Evolutionary conservation across 345 rosid genomes (phyloP).

Genomic region (Eucalyptus polyanthemos): DNA sequence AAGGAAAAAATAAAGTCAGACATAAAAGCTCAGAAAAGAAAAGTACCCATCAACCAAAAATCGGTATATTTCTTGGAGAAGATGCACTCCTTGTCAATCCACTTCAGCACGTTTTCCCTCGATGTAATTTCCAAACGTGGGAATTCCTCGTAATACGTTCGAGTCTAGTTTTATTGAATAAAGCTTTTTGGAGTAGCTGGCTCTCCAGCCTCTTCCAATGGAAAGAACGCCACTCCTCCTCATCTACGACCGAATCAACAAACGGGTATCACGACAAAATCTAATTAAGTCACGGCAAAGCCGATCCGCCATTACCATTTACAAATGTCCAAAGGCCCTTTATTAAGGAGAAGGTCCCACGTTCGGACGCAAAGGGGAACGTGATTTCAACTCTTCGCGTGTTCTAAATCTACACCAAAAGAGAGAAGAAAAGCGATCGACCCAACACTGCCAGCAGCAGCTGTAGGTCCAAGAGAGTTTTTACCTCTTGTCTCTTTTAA

Average conservation of each 20-base stretch:
- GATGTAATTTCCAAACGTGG: not conserved
- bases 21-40: not conserved
- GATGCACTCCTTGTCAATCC: slow-evolving; percentile 23
- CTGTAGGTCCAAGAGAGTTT: not conserved
- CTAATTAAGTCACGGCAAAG: not conserved
- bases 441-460: not conserved
- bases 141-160: too few relatives aligned
- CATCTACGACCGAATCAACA: too few relatives aligned
- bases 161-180: too few relatives aligned
- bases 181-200: too few relatives aligned
- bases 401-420: not conserved
- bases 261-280: too few relatives aligned
- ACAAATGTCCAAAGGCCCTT: not conserved
- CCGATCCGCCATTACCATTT: not conserved
- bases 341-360: not conserved
- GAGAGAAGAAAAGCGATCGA: not conserved
- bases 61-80: slow-evolving; percentile 35
- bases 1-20: not conserved
- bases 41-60: slow-evolving; percentile 17
- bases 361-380: not conserved
- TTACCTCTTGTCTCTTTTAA: not conserved
- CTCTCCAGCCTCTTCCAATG: too few relatives aligned
- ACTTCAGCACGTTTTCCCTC: slow-evolving; percentile 9
- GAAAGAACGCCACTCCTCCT: too few relatives aligned
- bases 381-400: not conserved